Conservation (phyloP, 169 alveolate species). For the Cryptosporidium bovis region DNA sequence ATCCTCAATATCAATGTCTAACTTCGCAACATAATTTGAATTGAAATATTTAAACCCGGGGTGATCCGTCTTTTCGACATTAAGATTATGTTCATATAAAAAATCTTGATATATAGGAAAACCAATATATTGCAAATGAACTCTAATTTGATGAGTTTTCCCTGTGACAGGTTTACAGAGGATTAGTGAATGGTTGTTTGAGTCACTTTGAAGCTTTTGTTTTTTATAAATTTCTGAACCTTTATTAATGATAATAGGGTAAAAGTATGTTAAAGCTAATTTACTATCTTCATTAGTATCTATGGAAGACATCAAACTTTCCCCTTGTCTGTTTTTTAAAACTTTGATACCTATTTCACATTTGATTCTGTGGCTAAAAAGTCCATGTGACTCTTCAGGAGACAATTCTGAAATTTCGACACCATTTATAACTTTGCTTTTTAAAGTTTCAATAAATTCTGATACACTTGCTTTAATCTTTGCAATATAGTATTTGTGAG, state of each 20-base stretch:
- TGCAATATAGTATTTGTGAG: constrained; percentile 83
- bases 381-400: constrained; percentile 14
- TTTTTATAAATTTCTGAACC: background rate
- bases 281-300: constrained; percentile 15
- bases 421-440: constrained; percentile 2
- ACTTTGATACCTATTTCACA: constrained; percentile 73
- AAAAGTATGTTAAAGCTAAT: constrained; percentile 58
- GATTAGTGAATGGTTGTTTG: constrained; percentile 83
- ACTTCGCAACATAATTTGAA: background rate
- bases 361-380: constrained; percentile 59
- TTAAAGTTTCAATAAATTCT: background rate
- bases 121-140: constrained; percentile 92
- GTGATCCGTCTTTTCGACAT: no score
- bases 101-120: constrained; percentile 91
- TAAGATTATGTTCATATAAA: constrained; percentile 3
- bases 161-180: constrained; percentile 96
- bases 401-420: constrained; percentile 6
- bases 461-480: constrained; percentile 84
- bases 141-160: constrained; percentile 96
- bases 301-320: constrained; percentile 44
- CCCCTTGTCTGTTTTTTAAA: constrained; percentile 75
- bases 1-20: no score
- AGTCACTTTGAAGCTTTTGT: constrained; percentile 8
- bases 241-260: background rate
- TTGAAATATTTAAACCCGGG: no score